Evolutionary conservation across 176 grass and related monocot genomes (phyloP), one percentile per base, ranked within the genome.

Genomic region (Tillandsia leiboldiana): DNA sequence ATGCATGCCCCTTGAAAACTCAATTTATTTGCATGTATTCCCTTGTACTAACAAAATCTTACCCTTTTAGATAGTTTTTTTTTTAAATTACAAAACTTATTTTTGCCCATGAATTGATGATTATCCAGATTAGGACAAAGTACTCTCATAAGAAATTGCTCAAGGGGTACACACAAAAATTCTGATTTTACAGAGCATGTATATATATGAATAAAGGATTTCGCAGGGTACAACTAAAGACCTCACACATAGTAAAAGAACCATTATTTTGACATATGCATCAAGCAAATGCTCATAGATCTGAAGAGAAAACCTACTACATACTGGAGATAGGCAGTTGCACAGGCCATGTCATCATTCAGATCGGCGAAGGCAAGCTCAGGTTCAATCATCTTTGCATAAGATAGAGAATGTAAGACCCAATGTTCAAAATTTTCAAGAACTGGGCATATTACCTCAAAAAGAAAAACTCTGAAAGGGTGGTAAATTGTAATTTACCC

Each of bases 301-400:
- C 63, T 71, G 54, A 79, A 49, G 64, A 90, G 75, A 76, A 74
- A 73, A 97, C 94, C 75, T 97, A 97, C 94, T 87, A 97, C 94
- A 81, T 97, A 97, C 94, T 92, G 94, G 84, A 97, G 94, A 85
- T 97, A 97, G 68, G 86, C 84, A 97, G 89, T 97, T 50, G 94
- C 89, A 84, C 94, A 97, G 68, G 89, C 94, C 94, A 97, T 97
- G 79, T 92, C 94, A 86, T 97, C 94, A 53, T 90, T 97, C 63
- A 97, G 80, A 86, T 97, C 94, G 27, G 89, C 94, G 77, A 97
- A 97, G 70, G 94, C 94, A 82, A 97, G 80, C 64, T 97, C 94
- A 79, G 94, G 94, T 78, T 97, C 94, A 87, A 97, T 97, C 94
- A 97, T 97, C 94, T 97, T 79, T 52, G 63, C 53, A 59, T 33